Base-by-base conservation (phyloP, 257 asterid species). In the Cynanchum wilfordii region DNA sequence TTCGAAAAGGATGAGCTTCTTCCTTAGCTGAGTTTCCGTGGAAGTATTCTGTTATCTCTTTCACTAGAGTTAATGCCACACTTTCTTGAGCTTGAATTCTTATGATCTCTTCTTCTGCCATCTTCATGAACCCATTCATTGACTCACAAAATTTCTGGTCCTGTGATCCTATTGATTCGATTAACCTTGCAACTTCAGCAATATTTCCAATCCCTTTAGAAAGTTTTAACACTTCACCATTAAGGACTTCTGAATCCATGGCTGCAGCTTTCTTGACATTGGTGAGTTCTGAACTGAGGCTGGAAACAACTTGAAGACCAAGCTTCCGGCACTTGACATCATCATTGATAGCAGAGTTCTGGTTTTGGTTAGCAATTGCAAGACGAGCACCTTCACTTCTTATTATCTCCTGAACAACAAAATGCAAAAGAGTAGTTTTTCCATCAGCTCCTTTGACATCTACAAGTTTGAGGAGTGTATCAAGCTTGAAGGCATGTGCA, bases 371-470 rank as follows among this genome's bases (percentile, higher is more conserved):
- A 49, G 79, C 83, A 42, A 74, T 78, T 56, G 90, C 81, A 63
- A 84, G 90, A 45, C 96, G 96, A 59, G 85, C 90, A 16, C 98
- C 96, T 83, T 95, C 99, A 54, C 89, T 85, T 73, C 90, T 83
- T 74, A 83, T 84, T 22, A 95, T 95, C 79, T 95, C 99, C 84
- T 95, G 96, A 45, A 95, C 97, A 8, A 95, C 98, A 69, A 95
- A 95, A 81, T 95, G 99, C 63, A 95, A 75, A 63, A 92, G 99
- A 11, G 99, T 92, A 64, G 99, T 92, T 79, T 89, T 92, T 33
- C 99, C 98, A 70, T 95, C 99, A 4, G 99, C 89, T 4, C 96
- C 99, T 79, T 95, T 95, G 38, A 95, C 89, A 68, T 95, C 97
- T 6, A 85, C 95, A 8, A 94, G 96, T 82, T 94, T 94, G 78